Evolutionary conservation across 208 protist genomes (phyloP), one percentile per base, ranked within the genome.

Genomic region (Acanthamoeba royreba): DNA sequence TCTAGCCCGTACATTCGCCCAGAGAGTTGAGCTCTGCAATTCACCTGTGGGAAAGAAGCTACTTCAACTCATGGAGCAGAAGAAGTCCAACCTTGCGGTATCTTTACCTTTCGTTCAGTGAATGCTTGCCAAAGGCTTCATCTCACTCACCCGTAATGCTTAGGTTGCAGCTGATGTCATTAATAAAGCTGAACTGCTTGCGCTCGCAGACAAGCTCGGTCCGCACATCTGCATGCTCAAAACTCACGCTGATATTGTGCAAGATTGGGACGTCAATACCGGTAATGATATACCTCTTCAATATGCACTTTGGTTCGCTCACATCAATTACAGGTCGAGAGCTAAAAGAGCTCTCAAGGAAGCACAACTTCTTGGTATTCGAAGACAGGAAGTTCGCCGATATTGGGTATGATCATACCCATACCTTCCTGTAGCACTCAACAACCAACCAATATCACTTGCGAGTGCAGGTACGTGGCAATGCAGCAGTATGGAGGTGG

Each of bases 301-400:
- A n/a, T n/a, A n/a, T n/a, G n/a, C n/a, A n/a, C n/a, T n/a, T n/a
- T n/a, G n/a, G n/a, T n/a, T n/a, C n/a, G n/a, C n/a, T n/a, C n/a
- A n/a, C n/a, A n/a, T n/a, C n/a, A n/a, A n/a, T n/a, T n/a, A 28
- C 85, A 91, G 85, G 85, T 45, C 25, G 33, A 45, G 85, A 91
- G 53, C 52, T 91, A 22, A 91, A 90, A 31, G 46, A 38, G 17
- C 69, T 98, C 5, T 94, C 97, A 0, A 17, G 94, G 25, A 96
- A 98, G 83, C 97, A 98, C 91, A 91, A 98, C 40, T 98, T 98
- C 94, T 53, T 98, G 17, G 97, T 98, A 8, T 98, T 98, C 94
- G 98, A 98, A 94, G 98, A 98, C 77, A 77, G 98, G 63, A 98
- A 98, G 92, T 98, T 98, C 91, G 98, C 98, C 0, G 98, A 98